phyloP scores from a whole-genome alignment of 2,329 filamentous ascomycete species.

The Verticillium longisporum region DNA sequence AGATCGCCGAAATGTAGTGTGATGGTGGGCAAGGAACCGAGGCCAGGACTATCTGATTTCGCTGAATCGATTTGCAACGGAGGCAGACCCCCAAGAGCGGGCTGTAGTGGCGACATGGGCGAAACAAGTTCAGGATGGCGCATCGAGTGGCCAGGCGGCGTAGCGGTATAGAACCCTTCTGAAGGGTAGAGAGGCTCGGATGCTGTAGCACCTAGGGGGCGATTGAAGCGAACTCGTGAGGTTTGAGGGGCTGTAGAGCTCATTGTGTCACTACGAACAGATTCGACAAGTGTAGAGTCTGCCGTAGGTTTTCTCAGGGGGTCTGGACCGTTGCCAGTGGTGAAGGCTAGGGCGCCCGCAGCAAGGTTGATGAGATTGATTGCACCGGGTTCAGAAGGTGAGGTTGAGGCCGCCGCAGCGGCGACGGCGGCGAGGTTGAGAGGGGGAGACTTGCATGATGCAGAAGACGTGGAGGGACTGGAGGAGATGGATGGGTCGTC shows the following conservation, averaged over 20 bases:
- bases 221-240: neutral
- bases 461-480: constrained; percentile 7
- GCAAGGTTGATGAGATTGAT: constrained; percentile 23
- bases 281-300: neutral
- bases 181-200: constrained; percentile 16
- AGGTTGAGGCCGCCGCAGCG: neutral
- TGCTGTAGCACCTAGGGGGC: neutral
- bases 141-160: neutral
- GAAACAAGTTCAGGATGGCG: constrained; percentile 4
- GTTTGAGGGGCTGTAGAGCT: neutral
- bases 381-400: constrained; percentile 2
- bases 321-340: neutral
- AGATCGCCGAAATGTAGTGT: constrained; percentile 28
- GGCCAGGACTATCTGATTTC: constrained; percentile 25
- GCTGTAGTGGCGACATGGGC: constrained; percentile 6
- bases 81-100: constrained; percentile 21
- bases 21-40: constrained; percentile 28
- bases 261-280: neutral
- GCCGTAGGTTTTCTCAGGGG: constrained; percentile 4
- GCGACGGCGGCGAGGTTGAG: neutral
- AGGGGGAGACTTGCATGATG: neutral
- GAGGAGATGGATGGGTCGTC: constrained; percentile 4
- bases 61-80: constrained; percentile 29
- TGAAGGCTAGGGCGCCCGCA: constrained; percentile 21
- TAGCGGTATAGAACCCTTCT: constrained; percentile 1